Conservation (phyloP, 2,329 filamentous ascomycete species). For the Fusarium solani-melongenae region DNA sequence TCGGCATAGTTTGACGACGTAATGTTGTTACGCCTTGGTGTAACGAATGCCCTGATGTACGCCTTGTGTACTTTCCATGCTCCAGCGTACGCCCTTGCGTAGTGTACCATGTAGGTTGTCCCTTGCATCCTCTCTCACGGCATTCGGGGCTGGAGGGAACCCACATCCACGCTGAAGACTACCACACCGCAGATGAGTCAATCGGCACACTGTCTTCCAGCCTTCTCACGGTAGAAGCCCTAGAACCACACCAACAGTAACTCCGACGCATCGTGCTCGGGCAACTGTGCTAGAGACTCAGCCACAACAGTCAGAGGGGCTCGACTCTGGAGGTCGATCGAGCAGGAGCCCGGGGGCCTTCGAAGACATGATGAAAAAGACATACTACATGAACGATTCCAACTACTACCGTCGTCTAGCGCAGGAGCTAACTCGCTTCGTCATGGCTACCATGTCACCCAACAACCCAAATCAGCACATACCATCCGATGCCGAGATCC, state of each 20-base stretch:
- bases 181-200: neutral
- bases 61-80: too few relatives aligned
- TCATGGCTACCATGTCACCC: neutral
- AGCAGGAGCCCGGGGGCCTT: neutral
- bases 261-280: neutral
- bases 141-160: neutral
- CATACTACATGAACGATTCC: neutral
- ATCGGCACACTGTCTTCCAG: too few relatives aligned
- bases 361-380: neutral
- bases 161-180: neutral
- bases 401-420: neutral
- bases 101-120: too few relatives aligned
- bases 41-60: too few relatives aligned
- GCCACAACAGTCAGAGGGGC: neutral
- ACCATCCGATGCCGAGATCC: neutral
- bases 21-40: too few relatives aligned
- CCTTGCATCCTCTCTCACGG: neutral
- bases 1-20: too few relatives aligned
- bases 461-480: neutral
- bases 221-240: neutral
- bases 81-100: too few relatives aligned
- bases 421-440: neutral
- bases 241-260: neutral
- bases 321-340: neutral
- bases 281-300: neutral